A percentile compares a stretch with the other conserved stretches of the same genome.
Conservation (phyloP, 179 eudicot species). For the Nepenthes alata region DNA sequence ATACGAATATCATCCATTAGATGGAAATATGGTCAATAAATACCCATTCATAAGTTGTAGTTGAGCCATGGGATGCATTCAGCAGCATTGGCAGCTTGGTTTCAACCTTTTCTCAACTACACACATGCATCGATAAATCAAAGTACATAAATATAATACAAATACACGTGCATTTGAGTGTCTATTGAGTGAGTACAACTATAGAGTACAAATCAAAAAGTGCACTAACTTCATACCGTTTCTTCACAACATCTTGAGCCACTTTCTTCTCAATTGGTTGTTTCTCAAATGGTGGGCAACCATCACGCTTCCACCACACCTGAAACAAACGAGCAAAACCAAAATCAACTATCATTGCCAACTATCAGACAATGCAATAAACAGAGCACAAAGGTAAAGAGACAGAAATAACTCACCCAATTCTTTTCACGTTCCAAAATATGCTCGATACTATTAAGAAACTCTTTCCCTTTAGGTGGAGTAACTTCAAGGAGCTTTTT, state of each 20-base stretch:
- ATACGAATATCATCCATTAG: too few species aligned
- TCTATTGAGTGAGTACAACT: background rate
- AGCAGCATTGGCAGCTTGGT: too few species aligned
- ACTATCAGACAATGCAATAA: background rate
- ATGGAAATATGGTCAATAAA: too few species aligned
- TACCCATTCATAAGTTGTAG: too few species aligned
- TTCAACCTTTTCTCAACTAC: too few species aligned
- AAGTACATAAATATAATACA: too few species aligned
- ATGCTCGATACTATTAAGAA: conserved; percentile 77
- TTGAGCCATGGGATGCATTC: too few species aligned
- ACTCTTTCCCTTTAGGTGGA: conserved; percentile 88
- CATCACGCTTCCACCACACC: conserved; percentile 99
- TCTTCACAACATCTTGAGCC: conserved; percentile 55
- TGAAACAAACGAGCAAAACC: conserved; percentile 11
- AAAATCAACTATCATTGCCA: background rate
- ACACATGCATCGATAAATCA: too few species aligned
- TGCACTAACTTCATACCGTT: conserved; percentile 43
- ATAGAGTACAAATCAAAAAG: background rate
- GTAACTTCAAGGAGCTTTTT: conserved; percentile 81
- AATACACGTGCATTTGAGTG: background rate
- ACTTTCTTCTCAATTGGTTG: conserved; percentile 58
- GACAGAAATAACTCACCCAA: conserved; percentile 49
- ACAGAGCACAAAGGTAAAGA: conserved; percentile 1
- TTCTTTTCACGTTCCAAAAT: conserved; percentile 90
- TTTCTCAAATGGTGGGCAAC: conserved; percentile 90